A percentile compares a stretch with the other conserved stretches of the same genome.
Evolutionary conservation across 2,329 filamentous ascomycete genomes (phyloP).

Genomic region (Neurospora crassa): DNA sequence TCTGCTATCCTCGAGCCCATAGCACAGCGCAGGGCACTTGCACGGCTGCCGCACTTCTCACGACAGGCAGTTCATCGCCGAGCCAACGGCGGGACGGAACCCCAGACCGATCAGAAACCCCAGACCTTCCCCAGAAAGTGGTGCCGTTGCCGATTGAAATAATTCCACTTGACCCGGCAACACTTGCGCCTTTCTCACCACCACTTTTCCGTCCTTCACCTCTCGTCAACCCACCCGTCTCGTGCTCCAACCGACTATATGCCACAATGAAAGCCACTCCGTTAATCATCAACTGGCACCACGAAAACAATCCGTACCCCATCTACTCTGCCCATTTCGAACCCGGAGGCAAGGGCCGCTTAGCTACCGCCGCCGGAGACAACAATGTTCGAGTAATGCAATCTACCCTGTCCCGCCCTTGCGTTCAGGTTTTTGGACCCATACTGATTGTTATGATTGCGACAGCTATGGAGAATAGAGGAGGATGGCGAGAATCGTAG

Average conservation of each 20-base stretch:
- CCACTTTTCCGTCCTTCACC: constrained; percentile 1
- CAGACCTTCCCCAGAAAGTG: not conserved
- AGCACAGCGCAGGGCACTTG: not conserved
- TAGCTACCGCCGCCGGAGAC: constrained; percentile 92
- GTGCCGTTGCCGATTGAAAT: not conserved
- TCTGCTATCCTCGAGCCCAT: not conserved
- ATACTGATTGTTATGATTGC: not conserved
- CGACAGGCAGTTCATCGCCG: not conserved
- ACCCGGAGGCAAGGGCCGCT: constrained; percentile 76
- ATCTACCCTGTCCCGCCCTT: not conserved
- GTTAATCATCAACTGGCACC: constrained; percentile 97
- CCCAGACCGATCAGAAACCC: not conserved
- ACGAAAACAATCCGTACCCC: constrained; percentile 69
- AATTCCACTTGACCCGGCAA: not conserved
- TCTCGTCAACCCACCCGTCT: constrained; percentile 14
- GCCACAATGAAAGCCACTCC: constrained; percentile 86
- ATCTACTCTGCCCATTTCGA: constrained; percentile 98
- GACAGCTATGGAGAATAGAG: constrained; percentile 83
- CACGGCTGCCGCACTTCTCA: not conserved
- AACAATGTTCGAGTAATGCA: constrained; percentile 82
- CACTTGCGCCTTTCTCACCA: not conserved
- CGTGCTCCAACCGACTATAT: constrained; percentile 13
- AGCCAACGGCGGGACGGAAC: not conserved
- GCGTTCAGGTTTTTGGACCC: not conserved
- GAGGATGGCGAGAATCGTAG: constrained; percentile 75